Conservation (phyloP, 2,329 filamentous ascomycete genomes). For the Sporothrix mexicana region DNA sequence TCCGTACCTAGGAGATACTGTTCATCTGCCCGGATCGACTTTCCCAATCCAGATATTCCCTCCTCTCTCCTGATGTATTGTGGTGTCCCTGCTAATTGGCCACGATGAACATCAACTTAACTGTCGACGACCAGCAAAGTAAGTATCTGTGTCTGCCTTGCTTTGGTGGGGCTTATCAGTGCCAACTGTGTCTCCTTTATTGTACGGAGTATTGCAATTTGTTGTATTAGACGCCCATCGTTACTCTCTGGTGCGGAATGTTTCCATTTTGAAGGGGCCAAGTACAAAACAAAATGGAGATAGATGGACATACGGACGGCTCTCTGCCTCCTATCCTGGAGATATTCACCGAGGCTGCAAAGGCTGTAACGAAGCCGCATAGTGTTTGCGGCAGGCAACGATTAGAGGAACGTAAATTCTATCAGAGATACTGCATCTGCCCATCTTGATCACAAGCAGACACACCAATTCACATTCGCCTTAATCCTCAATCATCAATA, state of each 20-base stretch:
- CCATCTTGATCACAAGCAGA: not conserved
- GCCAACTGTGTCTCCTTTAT: not conserved
- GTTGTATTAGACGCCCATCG: too few relatives aligned
- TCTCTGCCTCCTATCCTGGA: not conserved
- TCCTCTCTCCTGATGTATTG: not conserved
- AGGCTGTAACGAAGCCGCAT: too few relatives aligned
- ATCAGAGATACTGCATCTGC: too few relatives aligned
- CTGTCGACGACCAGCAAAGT: too few relatives aligned
- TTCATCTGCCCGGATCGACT: slow-evolving; percentile 10
- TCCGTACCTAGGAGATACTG: not conserved
- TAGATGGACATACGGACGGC: not conserved
- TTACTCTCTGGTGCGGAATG: not conserved
- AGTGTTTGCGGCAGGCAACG: not conserved
- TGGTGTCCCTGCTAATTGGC: too few relatives aligned
- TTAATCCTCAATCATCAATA: too few relatives aligned
- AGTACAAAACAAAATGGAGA: not conserved
- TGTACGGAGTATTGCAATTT: too few relatives aligned
- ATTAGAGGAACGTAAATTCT: not conserved
- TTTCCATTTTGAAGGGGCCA: not conserved
- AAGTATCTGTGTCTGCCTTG: not conserved
- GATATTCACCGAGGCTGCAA: not conserved
- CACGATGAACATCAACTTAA: not conserved
- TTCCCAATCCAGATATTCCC: not conserved
- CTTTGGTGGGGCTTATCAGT: not conserved
- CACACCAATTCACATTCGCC: too few relatives aligned